Base-by-base conservation (phyloP, 306 rosid genomes). In the Fragaria vesca region DNA sequence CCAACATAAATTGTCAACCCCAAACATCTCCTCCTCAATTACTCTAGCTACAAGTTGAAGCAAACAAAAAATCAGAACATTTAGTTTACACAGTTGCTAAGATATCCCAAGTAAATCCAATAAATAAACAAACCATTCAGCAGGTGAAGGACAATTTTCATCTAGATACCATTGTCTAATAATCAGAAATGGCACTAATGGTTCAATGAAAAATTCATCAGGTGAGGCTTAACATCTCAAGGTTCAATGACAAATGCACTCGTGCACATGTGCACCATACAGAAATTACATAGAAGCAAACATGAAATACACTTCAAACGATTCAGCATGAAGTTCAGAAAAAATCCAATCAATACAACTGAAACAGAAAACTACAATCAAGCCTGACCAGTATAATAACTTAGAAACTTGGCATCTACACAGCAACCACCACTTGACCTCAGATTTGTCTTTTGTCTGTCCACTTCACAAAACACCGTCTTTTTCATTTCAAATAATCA, bases 11-110 rank as follows among this genome's bases (percentile, higher is more conserved):
- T 92, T 94, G 82, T 92, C 98, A 77, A 86, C 86, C 82, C 98
- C 98, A 82, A 94, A 94, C 97, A 91, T 88, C 84, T 90, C 92
- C 88, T 92, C 98, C 93, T 94, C 98, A 81, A 94, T 88, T 58
- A 91, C 95, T 85, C 97, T 88, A 73, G 98, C 98, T 94, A 71
- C 84, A 86, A 63, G 65, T 62, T 67, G 71, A 69, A 72, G 70
- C 60, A 58, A 76, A 36, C 42, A 67, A 36, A 76, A 71, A 76
- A 55, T 76, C 42, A 76, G 46, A 62, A 54, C 43, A 24, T 10
- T 54, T 77, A 43, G 2, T 21, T 60, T n/a, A 24, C 45, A 71
- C 69, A 80, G 71, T 54, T 48, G 69, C 45, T 12, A 60, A 43
- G 28, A 54, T 16, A 40, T 69, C 48, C 30, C 75, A 42, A 43